Conservation (phyloP, 1,284 basidiomycete species). For the Porogramme epimiltina region DNA sequence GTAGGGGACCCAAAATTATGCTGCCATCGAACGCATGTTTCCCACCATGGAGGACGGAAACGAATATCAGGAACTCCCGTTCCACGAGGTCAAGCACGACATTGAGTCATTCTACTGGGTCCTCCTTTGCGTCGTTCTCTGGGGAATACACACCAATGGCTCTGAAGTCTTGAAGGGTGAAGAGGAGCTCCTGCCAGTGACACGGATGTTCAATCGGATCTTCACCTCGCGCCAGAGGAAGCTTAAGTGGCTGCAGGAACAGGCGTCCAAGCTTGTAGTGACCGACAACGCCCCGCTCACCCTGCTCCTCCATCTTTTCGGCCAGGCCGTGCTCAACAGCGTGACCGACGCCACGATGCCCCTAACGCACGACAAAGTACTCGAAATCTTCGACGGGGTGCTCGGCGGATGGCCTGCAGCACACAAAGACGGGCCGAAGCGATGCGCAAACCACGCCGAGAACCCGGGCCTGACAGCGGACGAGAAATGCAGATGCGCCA, state of each 20-base stretch:
- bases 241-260: neutral
- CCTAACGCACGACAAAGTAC: neutral
- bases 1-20: no score
- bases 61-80: no score
- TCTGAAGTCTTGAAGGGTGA: no score
- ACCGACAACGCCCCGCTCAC: neutral
- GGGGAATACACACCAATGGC: conserved; percentile 14
- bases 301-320: neutral
- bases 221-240: neutral
- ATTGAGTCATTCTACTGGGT: conserved; percentile 23
- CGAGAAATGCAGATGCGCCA: no score
- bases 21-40: no score
- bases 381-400: neutral
- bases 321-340: neutral
- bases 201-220: neutral
- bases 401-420: neutral
- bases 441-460: no score
- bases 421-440: no score
- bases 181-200: no score
- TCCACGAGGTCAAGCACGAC: conserved; percentile 14
- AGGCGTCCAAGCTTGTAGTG: neutral
- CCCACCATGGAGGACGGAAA: no score
- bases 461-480: no score
- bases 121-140: conserved; percentile 14
- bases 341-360: neutral